phyloP scores from a whole-genome alignment of 2,329 filamentous ascomycete species.

The Xylaria polymorpha region DNA sequence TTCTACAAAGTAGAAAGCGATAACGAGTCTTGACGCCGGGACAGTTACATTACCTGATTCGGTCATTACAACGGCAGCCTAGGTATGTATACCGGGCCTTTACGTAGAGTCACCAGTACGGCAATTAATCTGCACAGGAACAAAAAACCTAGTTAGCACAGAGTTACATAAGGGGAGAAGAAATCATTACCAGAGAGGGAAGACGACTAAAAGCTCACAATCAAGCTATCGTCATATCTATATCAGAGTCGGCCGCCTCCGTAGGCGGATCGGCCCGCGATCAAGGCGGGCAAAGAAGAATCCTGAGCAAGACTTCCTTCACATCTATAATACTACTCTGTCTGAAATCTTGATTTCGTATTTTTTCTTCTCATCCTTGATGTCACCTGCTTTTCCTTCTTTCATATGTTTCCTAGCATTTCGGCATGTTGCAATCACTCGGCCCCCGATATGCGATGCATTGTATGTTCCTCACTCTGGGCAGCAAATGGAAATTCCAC shows the following conservation, averaged over 20 bases:
- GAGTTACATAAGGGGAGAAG: not conserved
- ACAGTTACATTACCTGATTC: slow-evolving; percentile 1
- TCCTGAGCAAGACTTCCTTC: not conserved
- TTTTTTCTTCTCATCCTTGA: not conserved
- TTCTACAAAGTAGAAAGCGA: not conserved
- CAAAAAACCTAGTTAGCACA: not conserved
- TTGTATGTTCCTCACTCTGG: not conserved
- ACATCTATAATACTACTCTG: not conserved
- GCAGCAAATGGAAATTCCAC: not conserved
- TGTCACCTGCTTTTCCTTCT: not conserved
- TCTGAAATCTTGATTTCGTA: not conserved
- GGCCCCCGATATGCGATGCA: not conserved
- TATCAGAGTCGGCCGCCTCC: not conserved
- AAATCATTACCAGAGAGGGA: not conserved
- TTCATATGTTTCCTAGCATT: not conserved
- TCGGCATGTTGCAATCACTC: not conserved
- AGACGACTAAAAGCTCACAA: not conserved
- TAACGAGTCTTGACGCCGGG: not conserved
- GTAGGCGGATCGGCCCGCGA: not conserved
- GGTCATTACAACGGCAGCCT: not conserved
- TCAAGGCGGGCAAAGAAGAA: not conserved
- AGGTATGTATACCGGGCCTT: not conserved
- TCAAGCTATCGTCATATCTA: not conserved
- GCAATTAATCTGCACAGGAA: not conserved
- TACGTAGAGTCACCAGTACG: not conserved